Percentiles rank a stretch among this genome's conserved stretches.
phyloP scores from a whole-genome alignment of 2,329 filamentous ascomycete genomes.

The Fusarium tricinctum region DNA sequence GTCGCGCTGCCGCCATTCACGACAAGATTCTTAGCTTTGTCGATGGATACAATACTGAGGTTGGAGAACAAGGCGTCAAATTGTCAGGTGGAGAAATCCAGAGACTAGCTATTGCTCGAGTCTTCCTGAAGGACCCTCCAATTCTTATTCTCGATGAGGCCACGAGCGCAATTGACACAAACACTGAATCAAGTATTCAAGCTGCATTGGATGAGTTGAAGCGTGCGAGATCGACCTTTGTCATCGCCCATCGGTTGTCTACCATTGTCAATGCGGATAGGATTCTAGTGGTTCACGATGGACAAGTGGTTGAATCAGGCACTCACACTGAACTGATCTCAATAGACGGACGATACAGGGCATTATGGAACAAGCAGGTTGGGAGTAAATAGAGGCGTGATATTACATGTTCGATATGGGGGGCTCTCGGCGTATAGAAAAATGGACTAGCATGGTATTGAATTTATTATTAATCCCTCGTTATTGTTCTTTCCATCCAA shows the following conservation, averaged over 20 bases:
- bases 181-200: slow-evolving; percentile 63
- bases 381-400: neutral
- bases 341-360: slow-evolving; percentile 63
- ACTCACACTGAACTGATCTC: slow-evolving; percentile 63
- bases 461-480: neutral
- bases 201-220: slow-evolving; percentile 61
- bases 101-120: slow-evolving; percentile 68
- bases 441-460: neutral
- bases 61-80: slow-evolving; percentile 70
- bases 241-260: slow-evolving; percentile 62
- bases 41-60: slow-evolving; percentile 62
- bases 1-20: slow-evolving; percentile 73
- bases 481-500: neutral
- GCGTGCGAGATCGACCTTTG: slow-evolving; percentile 64
- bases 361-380: slow-evolving; percentile 65
- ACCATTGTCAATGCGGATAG: slow-evolving; percentile 63
- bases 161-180: slow-evolving; percentile 66
- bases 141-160: slow-evolving; percentile 78
- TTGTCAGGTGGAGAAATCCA: slow-evolving; percentile 70
- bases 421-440: neutral
- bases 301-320: slow-evolving; percentile 65
- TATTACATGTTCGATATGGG: neutral
- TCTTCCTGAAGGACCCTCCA: slow-evolving; percentile 66
- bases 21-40: slow-evolving; percentile 73
- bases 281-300: slow-evolving; percentile 67